Conservation (phyloP, 106 monocot species). For the Ottelia alismoides region DNA sequence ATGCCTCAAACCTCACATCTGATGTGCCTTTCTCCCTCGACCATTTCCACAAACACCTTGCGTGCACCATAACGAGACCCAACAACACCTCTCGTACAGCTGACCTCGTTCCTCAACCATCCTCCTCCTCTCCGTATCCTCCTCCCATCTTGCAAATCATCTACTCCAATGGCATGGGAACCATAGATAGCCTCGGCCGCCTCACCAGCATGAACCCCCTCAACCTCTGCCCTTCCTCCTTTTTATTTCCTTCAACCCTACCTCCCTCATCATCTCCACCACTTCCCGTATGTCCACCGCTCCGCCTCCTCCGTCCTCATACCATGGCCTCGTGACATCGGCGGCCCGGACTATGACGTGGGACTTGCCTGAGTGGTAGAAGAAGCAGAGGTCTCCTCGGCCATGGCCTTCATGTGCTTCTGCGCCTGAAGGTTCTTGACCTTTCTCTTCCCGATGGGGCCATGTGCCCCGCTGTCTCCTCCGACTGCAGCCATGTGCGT, state of each 20-base stretch:
- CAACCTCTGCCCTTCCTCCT: conserved; percentile 30
- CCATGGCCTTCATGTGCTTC: conserved; percentile 77
- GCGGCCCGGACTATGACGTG: conserved; percentile 71
- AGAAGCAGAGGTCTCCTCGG: conserved; percentile 75
- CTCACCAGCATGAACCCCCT: conserved; percentile 53
- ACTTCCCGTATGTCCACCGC: conserved; percentile 61
- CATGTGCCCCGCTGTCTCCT: conserved; percentile 75
- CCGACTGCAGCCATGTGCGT: conserved; percentile 93
- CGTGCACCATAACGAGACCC: no score
- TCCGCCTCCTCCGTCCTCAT: conserved; percentile 21
- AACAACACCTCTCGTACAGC: no score
- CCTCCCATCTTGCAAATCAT: conserved; percentile 78
- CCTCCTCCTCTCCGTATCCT: conserved; percentile 28
- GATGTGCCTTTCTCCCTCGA: no score
- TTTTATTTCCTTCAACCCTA: conserved; percentile 68
- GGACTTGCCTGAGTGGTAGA: conserved; percentile 84
- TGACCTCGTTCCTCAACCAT: conserved; percentile 4
- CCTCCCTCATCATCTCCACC: conserved; percentile 52
- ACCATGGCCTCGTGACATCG: conserved; percentile 61
- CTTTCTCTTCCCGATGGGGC: conserved; percentile 68
- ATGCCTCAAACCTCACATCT: no score
- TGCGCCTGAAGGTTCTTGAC: conserved; percentile 77
- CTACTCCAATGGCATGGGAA: conserved; percentile 49
- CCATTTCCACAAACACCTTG: no score
- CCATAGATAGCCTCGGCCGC: conserved; percentile 80